phyloP scores from a whole-genome alignment of 2,329 filamentous ascomycete genomes.

The Clonostachys rosea region DNA sequence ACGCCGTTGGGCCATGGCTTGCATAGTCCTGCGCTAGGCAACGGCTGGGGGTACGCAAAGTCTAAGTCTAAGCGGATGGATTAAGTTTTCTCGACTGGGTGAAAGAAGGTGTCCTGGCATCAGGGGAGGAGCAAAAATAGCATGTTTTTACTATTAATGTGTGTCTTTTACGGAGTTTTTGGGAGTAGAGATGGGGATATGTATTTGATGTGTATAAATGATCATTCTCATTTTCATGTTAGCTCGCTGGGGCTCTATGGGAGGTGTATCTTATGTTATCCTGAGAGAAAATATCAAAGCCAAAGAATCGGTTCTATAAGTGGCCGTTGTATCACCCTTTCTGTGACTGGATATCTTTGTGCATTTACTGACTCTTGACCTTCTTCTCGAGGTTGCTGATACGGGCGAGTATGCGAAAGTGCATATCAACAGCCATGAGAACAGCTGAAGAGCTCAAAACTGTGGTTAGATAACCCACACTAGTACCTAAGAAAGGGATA shows the following conservation, averaged over 20 bases:
- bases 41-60: constrained; percentile 50
- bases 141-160: neutral
- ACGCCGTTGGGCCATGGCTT: constrained; percentile 54
- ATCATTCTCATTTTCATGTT: too few relatives aligned
- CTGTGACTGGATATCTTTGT: neutral
- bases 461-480: neutral
- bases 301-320: neutral
- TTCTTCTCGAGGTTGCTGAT: constrained; percentile 20
- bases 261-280: neutral
- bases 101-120: too few relatives aligned
- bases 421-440: constrained; percentile 51
- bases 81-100: constrained; percentile 10
- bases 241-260: neutral
- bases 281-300: neutral
- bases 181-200: neutral
- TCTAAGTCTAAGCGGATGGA: constrained; percentile 51
- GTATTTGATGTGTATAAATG: neutral
- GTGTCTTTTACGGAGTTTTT: neutral
- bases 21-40: constrained; percentile 40
- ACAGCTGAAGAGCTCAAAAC: constrained; percentile 28
- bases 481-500: neutral
- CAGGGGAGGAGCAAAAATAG: too few relatives aligned
- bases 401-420: constrained; percentile 39
- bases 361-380: constrained; percentile 34
- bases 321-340: neutral